Base-by-base conservation (phyloP, 352 stramenopile species). In the Pythium monospermum region DNA sequence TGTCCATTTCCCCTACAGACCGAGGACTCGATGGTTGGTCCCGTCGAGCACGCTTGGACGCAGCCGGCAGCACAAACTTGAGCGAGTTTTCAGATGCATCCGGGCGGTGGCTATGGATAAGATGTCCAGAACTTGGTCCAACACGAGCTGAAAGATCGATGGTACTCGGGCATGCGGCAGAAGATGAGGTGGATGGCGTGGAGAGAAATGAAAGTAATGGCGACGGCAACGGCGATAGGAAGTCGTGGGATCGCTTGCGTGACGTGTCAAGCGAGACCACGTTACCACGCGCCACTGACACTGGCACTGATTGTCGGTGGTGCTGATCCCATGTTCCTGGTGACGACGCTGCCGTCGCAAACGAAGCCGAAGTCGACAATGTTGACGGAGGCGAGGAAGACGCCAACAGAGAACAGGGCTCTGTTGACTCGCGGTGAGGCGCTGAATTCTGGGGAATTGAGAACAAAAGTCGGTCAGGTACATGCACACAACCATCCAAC, bases 171-270 rank as follows among this genome's bases (percentile, higher is more conserved):
- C 18, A 28, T 15, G n/a, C n/a, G 6, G 23, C 7, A 15, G 36
- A n/a, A 37, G 42, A 4, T 18, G 22, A 22, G 23, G 31, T 23
- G 18, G 51, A 44, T 19, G 49, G 33, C 6, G 42, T 54, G 3
- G 57, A 55, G 0, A 64, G 18, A 41, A 57, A 60, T 18, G 58
- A 59, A 32, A 65, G 35, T 31, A 65, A 12, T 19, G 57, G 57
- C n/a, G 57, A 65, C 15, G 44, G 49, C 30, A 65, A 32, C 21
- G 57, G 57, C 18, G 57, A 65, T 22, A 65, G n/a, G 26, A 49
- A 6, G 19, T 65, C 57, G 16, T 55, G 11, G 5, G 57, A 37
- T 16, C 57, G 49, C 50, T 65, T 65, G 13, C 50, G 43, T 13
- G 57, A 43, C 43, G 45, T 16, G 18, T 8, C 26, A 22, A 18